phyloP scores from a whole-genome alignment of 306 rosid species.

The Fragaria nilgerrensis region DNA sequence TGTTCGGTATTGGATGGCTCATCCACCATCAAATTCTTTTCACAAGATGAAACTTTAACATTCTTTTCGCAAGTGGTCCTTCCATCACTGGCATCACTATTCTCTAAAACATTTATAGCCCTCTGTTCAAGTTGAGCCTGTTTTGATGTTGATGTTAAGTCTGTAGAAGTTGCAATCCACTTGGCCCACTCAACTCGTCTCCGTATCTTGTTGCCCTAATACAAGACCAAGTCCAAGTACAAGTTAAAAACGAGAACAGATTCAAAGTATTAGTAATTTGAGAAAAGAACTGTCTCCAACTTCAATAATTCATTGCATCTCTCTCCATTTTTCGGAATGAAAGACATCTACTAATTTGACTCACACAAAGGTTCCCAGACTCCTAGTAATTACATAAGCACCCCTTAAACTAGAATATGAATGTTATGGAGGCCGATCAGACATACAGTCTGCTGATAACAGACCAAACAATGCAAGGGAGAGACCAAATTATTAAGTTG shows the following conservation, averaged over 20 bases:
- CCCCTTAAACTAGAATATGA: background rate
- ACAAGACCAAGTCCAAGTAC: constrained; percentile 18
- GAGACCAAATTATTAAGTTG: background rate
- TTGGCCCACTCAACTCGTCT: constrained; percentile 68
- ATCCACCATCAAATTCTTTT: constrained; percentile 23
- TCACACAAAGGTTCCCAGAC: background rate
- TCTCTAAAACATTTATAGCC: constrained; percentile 29
- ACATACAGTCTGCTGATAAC: background rate
- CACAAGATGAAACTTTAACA: constrained; percentile 31
- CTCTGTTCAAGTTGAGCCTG: constrained; percentile 36
- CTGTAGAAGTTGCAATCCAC: constrained; percentile 60
- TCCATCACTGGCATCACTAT: constrained; percentile 31
- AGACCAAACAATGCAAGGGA: background rate
- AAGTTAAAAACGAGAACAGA: constrained; percentile 19
- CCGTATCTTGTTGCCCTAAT: constrained; percentile 76
- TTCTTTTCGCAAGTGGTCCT: constrained; percentile 32
- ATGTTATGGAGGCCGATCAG: background rate
- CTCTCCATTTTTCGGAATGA: background rate
- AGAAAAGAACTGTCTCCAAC: background rate
- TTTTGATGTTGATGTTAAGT: constrained; percentile 37
- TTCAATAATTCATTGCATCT: background rate
- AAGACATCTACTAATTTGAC: background rate
- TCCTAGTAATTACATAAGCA: background rate
- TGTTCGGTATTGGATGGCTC: constrained; percentile 22
- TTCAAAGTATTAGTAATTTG: background rate